phyloP scores from a whole-genome alignment of 768 basidiomycete genomes.

The Tephrocybe sp. region DNA sequence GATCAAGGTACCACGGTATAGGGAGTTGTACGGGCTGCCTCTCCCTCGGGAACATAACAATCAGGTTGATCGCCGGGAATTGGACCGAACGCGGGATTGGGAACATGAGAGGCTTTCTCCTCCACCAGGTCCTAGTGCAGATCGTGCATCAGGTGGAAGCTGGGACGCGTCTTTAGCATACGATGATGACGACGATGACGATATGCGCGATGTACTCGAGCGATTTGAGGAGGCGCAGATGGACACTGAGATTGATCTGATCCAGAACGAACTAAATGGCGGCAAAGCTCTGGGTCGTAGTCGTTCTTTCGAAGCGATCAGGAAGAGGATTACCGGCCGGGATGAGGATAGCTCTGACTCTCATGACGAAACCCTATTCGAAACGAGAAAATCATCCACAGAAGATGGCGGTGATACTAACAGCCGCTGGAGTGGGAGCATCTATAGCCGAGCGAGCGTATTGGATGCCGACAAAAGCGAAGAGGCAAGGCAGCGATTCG shows the following conservation, averaged over 20 bases:
- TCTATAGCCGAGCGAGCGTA: conserved; percentile 53
- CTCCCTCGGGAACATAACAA: conserved; percentile 5
- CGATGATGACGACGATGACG: conserved; percentile 27
- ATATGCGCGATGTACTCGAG: conserved; percentile 38
- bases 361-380: conserved; percentile 14
- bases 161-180: conserved; percentile 23
- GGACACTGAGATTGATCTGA: conserved; percentile 5
- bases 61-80: conserved; percentile 6
- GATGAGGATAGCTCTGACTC: conserved; percentile 11
- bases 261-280: conserved; percentile 6
- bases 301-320: conserved; percentile 25
- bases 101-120: conserved; percentile 10
- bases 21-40: conserved; percentile 30
- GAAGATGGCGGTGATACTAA: conserved; percentile 29
- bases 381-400: conserved; percentile 22
- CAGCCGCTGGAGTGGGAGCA: conserved; percentile 45
- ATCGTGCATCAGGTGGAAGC: conserved; percentile 20
- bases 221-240: conserved; percentile 31
- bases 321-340: conserved; percentile 10
- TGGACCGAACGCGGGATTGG: conserved; percentile 6
- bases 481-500: conserved; percentile 47
- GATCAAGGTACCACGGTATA: conserved; percentile 28
- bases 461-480: conserved; percentile 55
- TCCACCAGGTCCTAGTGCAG: conserved; percentile 5
- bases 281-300: conserved; percentile 28